Conservation (phyloP, 352 stramenopile species). For the Hyphochytrium catenoides region DNA sequence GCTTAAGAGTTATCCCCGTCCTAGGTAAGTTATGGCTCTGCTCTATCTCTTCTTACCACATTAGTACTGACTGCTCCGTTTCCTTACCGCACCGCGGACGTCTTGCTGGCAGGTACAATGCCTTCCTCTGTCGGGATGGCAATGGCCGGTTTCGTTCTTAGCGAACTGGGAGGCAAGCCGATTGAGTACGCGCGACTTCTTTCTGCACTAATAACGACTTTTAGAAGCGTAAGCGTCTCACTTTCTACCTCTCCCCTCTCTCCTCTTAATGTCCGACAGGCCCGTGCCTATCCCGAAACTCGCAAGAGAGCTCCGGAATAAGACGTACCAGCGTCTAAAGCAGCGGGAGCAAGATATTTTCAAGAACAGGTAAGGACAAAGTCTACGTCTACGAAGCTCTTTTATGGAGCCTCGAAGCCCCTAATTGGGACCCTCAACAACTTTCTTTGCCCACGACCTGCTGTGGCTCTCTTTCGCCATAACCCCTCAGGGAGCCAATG, state of each 20-base stretch:
- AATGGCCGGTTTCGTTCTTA: conserved; percentile 81
- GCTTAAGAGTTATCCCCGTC: conserved; percentile 84
- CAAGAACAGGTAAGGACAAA: too few species aligned
- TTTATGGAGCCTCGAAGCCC: too few species aligned
- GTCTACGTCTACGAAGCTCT: too few species aligned
- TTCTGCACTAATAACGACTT: neutral
- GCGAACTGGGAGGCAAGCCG: conserved; percentile 67
- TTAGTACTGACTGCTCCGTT: neutral
- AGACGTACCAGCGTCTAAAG: conserved; percentile 47
- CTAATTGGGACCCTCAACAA: conserved; percentile 23
- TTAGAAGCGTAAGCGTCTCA: too few species aligned
- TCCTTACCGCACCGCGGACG: too few species aligned
- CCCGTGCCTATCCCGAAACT: conserved; percentile 33
- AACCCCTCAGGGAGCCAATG: conserved; percentile 32
- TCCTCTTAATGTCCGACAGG: conserved; percentile 1
- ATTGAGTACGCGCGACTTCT: conserved; percentile 19
- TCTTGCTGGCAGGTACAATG: conserved; percentile 46
- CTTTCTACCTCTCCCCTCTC: neutral
- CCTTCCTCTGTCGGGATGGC: conserved; percentile 93
- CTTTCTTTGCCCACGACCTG: neutral
- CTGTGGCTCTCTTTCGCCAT: conserved; percentile 8
- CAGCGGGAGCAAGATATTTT: conserved; percentile 33
- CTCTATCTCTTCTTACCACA: neutral
- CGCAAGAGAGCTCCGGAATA: conserved; percentile 56
- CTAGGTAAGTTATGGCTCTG: conserved; percentile 27